These are phyloP conservation scores for Populus davidiana DNA, from an alignment of 345 rosid species.

Conservation along the genomic window DNA sequence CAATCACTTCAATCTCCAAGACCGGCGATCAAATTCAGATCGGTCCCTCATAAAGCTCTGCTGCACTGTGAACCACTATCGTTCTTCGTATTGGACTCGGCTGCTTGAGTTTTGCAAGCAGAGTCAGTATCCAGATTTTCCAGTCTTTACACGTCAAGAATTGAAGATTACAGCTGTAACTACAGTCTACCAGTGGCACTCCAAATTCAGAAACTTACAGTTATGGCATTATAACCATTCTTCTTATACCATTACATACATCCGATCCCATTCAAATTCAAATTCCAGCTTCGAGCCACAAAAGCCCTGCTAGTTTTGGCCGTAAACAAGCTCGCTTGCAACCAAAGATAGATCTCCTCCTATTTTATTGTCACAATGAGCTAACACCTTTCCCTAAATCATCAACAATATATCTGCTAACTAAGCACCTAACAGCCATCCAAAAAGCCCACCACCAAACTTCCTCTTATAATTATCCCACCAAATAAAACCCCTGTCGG, in stretches of 20 bases:
- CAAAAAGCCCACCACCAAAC: not conserved
- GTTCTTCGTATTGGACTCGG: not conserved
- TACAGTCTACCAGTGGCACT: no score
- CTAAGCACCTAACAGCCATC: not conserved
- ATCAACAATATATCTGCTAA: not conserved
- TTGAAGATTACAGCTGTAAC: not conserved
- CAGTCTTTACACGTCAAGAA: not conserved
- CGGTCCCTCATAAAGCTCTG: not conserved
- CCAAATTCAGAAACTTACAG: not conserved
- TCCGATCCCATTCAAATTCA: not conserved
- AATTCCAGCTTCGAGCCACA: slow-evolving; percentile 1
- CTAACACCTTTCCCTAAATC: not conserved
- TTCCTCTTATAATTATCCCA: not conserved
- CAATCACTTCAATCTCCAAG: not conserved
- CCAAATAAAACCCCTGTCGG: slow-evolving; percentile 7
- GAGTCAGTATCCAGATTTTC: not conserved
- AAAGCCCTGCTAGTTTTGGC: not conserved
- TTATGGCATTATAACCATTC: not conserved
- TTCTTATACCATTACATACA: not conserved
- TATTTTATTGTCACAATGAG: not conserved
- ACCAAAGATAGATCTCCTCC: not conserved
- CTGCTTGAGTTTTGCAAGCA: not conserved
- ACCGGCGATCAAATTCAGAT: not conserved
- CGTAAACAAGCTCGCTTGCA: not conserved
- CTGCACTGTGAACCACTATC: not conserved